These are phyloP conservation scores for Plasmodium sp. DNA, from an alignment of 169 alveolate genomes.

Conservation along the genomic window DNA sequence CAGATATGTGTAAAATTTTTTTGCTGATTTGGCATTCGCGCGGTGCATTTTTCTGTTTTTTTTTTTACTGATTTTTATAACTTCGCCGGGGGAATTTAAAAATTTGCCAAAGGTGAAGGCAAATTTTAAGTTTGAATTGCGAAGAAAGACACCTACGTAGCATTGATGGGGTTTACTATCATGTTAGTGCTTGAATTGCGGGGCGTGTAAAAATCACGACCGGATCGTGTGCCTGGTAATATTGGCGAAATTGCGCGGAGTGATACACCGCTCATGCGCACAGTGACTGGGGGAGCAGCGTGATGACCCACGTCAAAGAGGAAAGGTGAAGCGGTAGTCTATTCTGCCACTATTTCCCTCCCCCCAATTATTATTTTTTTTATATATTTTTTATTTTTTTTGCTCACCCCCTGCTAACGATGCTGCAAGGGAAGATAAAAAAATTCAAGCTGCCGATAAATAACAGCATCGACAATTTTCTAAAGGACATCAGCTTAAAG, in stretches of 20 bases:
- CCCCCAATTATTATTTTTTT: neutral
- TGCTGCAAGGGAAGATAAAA: conserved; percentile 72
- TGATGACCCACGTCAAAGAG: neutral
- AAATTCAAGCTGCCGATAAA: conserved; percentile 56
- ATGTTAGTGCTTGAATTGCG: neutral
- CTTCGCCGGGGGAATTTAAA: neutral
- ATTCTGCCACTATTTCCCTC: neutral
- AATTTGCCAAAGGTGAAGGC: neutral
- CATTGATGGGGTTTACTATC: neutral
- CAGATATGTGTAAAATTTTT: neutral
- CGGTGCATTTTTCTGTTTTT: neutral
- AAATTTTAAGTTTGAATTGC: neutral
- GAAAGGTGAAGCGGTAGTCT: neutral
- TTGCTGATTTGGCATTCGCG: neutral
- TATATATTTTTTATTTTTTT: neutral
- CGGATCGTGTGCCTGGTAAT: neutral
- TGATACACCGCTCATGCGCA: neutral
- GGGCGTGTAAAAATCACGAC: neutral
- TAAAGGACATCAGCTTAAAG: conserved; percentile 40
- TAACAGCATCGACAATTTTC: conserved; percentile 50
- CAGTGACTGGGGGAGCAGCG: neutral
- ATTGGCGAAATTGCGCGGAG: neutral
- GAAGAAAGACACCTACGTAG: neutral
- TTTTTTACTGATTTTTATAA: neutral
- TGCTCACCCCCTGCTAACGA: neutral